These are phyloP conservation scores for Trichoderma sp. DNA, from an alignment of 2,329 filamentous ascomycete species.

Conservation along the genomic window DNA sequence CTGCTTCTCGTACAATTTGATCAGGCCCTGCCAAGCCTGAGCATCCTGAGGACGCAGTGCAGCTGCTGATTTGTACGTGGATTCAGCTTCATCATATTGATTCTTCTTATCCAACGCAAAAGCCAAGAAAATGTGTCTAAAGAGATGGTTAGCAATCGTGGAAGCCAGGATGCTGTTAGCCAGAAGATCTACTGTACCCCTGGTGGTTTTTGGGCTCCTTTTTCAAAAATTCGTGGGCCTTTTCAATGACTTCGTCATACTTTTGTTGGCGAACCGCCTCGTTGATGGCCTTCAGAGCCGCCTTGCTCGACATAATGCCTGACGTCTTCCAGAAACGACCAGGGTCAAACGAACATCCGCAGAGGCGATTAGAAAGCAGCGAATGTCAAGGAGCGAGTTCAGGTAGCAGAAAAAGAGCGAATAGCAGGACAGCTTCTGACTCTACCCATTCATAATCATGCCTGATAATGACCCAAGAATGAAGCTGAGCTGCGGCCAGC, in stretches of 20 bases:
- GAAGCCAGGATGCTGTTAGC: neutral
- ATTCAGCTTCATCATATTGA: conserved; percentile 72
- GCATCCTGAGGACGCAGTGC: conserved; percentile 72
- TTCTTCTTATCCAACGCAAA: conserved; percentile 80
- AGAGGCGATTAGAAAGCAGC: neutral
- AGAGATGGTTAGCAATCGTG: conserved; percentile 27
- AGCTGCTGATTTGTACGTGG: conserved; percentile 73
- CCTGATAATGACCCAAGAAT: neutral
- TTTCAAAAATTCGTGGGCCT: conserved; percentile 70
- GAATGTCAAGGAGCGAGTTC: neutral
- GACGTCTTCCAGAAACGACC: neutral
- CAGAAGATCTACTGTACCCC: conserved; percentile 53
- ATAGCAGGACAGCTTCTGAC: neutral
- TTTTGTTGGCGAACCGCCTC: conserved; percentile 77
- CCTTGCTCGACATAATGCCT: conserved; percentile 63
- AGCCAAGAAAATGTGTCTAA: conserved; percentile 80
- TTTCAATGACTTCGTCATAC: conserved; percentile 73
- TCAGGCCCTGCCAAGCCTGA: conserved; percentile 89
- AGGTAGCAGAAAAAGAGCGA: neutral
- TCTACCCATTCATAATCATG: neutral
- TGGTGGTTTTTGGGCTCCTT: conserved; percentile 81
- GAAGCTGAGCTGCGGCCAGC: neutral
- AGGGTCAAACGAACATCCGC: neutral
- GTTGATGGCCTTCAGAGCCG: conserved; percentile 79
- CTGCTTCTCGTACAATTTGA: conserved; percentile 83